phyloP scores from a whole-genome alignment of 2,329 filamentous ascomycete species.

The Aureobasidium sp. region DNA sequence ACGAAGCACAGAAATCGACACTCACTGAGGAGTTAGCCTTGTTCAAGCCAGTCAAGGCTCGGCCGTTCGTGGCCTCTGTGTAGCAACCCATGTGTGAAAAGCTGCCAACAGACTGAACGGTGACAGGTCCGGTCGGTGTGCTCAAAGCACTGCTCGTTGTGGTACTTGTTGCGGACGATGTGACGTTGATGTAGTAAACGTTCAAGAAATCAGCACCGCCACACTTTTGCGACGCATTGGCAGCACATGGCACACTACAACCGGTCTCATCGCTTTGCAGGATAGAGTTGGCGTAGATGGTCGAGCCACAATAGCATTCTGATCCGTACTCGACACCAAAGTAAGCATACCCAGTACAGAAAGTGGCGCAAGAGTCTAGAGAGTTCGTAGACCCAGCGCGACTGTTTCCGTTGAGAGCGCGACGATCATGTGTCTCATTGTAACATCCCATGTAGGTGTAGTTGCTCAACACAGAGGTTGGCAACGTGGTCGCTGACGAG shows the following conservation, averaged over 20 bases:
- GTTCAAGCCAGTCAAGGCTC: conserved; percentile 22
- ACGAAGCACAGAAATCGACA: conserved; percentile 32
- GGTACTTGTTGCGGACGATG: background rate
- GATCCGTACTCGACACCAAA: conserved; percentile 33
- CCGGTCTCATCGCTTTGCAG: conserved; percentile 21
- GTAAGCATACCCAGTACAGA: conserved; percentile 29
- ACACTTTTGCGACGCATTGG: conserved; percentile 26
- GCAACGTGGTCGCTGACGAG: background rate
- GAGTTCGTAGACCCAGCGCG: conserved; percentile 30
- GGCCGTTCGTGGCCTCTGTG: conserved; percentile 23
- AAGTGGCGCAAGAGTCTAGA: conserved; percentile 33
- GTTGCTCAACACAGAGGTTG: conserved; percentile 6
- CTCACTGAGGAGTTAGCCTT: conserved; percentile 29
- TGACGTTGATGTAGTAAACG: conserved; percentile 22
- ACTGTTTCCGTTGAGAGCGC: conserved; percentile 23
- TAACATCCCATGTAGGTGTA: conserved; percentile 26
- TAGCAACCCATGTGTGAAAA: conserved; percentile 27
- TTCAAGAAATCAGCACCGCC: conserved; percentile 27
- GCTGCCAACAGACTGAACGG: conserved; percentile 23
- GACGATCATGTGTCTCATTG: conserved; percentile 25
- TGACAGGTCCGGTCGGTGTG: conserved; percentile 17
- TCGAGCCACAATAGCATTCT: conserved; percentile 31
- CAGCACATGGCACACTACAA: conserved; percentile 26
- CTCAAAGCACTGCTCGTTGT: background rate
- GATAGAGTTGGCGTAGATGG: conserved; percentile 15